Evolutionary conservation across 2,329 filamentous ascomycete genomes (phyloP), one percentile per base, ranked within the genome.

Genomic region (Colletotrichum navitas): DNA sequence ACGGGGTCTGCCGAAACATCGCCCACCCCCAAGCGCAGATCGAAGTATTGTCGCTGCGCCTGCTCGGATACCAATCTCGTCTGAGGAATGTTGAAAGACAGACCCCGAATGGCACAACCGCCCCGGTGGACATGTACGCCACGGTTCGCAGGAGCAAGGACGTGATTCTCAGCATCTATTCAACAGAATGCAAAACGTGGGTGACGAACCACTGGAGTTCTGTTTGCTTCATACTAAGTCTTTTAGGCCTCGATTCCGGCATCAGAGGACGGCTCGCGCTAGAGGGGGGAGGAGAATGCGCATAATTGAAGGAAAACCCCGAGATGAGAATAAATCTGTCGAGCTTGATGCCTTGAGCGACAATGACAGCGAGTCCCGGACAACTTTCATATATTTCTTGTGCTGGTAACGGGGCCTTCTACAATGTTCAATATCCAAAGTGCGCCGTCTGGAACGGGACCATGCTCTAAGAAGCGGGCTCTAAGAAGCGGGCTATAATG

Each of bases 221-320:
- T 18, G 34, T 55, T 56, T 69, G 36, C 43, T 71, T 66, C 59
- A 55, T 72, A 72, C 69, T 72, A 69, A 72, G 69, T 64, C 65
- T 69, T 60, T 55, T 55, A 69, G 69, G 69, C 65, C 59, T 49
- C 51, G 34, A 54, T 8, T 39, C 14, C 54, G 18, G 36, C 54
- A 54, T 29, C 51, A 43, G n/a, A 51, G 26, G n/a, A 59, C 14
- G 29, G 58, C 56, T 32, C 36, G 36, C 56, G 39, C 39, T 45
- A 18, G 29, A n/a, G 11, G 14, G 8, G 10, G 2, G 1, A 29
- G 43, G 10, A 5, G 1, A 29, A 59, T 43, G 56, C 39, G 56
- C 26, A 14, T 45, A 18, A 24, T 12, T 5, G 7, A 29, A 16
- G 10, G 32, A 60, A n/a, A 16, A 43, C 8, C 5, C 18, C 39